Evolutionary conservation across 441 rosid species (phyloP).

Genomic region (Euphorbia schlechtendalii): DNA sequence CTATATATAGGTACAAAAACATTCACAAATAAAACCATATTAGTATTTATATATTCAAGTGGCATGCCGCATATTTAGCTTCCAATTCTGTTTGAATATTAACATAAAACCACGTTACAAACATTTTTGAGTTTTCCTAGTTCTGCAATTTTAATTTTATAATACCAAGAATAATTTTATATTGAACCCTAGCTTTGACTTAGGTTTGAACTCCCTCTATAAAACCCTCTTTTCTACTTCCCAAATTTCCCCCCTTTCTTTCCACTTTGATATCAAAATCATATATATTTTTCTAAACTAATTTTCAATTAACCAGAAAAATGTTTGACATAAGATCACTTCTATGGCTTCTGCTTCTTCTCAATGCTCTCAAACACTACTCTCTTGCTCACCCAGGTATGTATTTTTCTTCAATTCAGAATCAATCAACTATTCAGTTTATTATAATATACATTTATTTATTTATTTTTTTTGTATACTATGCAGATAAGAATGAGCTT

Average conservation of each 20-base stretch:
- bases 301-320: conserved; percentile 7
- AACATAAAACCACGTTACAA: conserved; percentile 12
- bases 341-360: conserved; percentile 25
- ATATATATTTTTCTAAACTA: conserved; percentile 2
- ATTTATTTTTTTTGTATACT: no score
- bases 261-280: conserved; percentile 11
- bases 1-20: conserved; percentile 3
- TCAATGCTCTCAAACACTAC: conserved; percentile 22
- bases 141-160: conserved; percentile 21
- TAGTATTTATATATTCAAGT: not conserved
- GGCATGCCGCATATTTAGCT: conserved; percentile 1
- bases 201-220: conserved; percentile 35
- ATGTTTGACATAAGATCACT: conserved; percentile 28
- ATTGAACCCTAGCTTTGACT: conserved; percentile 42
- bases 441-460: no score
- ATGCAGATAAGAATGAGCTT: conserved; percentile 15
- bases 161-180: not conserved
- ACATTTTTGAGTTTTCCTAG: conserved; percentile 22
- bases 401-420: not conserved
- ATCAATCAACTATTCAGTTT: not conserved
- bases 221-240: conserved; percentile 17
- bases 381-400: conserved; percentile 32
- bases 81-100: not conserved
- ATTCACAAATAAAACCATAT: not conserved
- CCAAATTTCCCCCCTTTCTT: conserved; percentile 23